Conservation (phyloP, 768 basidiomycete genomes). For the Cystoderma amianthinum region DNA sequence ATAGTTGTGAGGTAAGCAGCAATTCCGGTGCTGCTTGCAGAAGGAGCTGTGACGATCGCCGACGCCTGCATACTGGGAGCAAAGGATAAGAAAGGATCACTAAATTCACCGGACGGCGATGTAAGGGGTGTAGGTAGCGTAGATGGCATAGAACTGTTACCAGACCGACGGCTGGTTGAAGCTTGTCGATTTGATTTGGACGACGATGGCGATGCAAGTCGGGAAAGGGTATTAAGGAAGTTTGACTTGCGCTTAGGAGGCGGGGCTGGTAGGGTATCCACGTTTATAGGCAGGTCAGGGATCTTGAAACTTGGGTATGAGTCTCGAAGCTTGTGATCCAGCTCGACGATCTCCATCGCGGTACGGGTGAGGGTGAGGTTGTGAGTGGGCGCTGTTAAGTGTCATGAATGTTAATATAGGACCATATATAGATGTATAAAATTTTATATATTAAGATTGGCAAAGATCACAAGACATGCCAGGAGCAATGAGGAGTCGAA, state of each 20-base stretch:
- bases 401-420: neutral
- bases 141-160: constrained; percentile 27
- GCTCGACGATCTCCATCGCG: constrained; percentile 68
- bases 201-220: constrained; percentile 67
- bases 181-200: constrained; percentile 39
- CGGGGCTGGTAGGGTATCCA: constrained; percentile 40
- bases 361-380: constrained; percentile 83
- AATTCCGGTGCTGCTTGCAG: constrained; percentile 56
- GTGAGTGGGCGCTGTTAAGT: constrained; percentile 77
- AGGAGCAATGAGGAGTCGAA: constrained; percentile 6
- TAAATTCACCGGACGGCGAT: constrained; percentile 48
- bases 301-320: constrained; percentile 47
- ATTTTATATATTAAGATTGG: neutral
- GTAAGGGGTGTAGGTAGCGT: constrained; percentile 36
- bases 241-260: constrained; percentile 74
- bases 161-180: constrained; percentile 25
- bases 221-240: constrained; percentile 82
- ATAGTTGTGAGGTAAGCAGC: constrained; percentile 77
- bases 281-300: constrained; percentile 57
- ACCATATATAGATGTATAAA: constrained; percentile 1
- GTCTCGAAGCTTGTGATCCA: constrained; percentile 76
- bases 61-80: constrained; percentile 21
- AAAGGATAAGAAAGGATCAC: constrained; percentile 54
- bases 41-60: constrained; percentile 20
- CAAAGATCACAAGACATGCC: constrained; percentile 1